Percentiles rank a stretch among this genome's conserved stretches.
These are phyloP conservation scores for Paraurostyla sp. DNA, from an alignment of 73 alveolate species.

Conservation along the genomic window DNA sequence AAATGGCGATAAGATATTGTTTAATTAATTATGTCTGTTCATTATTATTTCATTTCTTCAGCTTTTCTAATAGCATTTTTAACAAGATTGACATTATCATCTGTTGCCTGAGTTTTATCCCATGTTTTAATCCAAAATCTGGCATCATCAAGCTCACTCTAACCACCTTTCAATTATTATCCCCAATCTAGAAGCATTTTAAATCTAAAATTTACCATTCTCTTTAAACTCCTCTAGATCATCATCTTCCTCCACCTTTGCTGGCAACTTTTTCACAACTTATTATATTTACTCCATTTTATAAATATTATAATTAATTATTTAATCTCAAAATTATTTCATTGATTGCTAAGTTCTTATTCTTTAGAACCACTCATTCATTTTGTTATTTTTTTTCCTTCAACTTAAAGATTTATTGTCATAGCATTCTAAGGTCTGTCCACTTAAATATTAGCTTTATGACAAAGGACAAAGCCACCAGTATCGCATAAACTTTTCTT, in stretches of 20 bases:
- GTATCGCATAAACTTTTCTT: conserved; percentile 86
- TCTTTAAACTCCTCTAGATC: conserved; percentile 36
- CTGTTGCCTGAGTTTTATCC: conserved; percentile 40
- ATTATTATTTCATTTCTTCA: background rate
- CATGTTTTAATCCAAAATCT: conserved; percentile 13
- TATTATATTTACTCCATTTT: conserved; percentile 16
- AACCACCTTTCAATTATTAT: background rate
- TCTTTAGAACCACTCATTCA: background rate
- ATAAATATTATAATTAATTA: background rate
- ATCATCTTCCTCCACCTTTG: background rate
- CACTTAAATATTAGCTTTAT: conserved; percentile 71
- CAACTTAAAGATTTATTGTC: conserved; percentile 24
- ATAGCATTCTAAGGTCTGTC: conserved; percentile 47
- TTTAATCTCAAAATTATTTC: no score
- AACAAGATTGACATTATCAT: background rate
- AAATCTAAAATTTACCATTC: background rate
- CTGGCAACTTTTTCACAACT: conserved; percentile 1
- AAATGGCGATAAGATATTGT: background rate
- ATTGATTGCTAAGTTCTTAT: no score
- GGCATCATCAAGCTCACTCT: background rate
- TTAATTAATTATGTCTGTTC: background rate
- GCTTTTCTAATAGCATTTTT: background rate
- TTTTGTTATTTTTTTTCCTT: conserved; percentile 42
- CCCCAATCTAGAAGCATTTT: background rate
- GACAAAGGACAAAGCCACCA: conserved; percentile 90